These are phyloP conservation scores for Phylloporus sp. DNA, from an alignment of 768 basidiomycete genomes.

Conservation along the genomic window DNA sequence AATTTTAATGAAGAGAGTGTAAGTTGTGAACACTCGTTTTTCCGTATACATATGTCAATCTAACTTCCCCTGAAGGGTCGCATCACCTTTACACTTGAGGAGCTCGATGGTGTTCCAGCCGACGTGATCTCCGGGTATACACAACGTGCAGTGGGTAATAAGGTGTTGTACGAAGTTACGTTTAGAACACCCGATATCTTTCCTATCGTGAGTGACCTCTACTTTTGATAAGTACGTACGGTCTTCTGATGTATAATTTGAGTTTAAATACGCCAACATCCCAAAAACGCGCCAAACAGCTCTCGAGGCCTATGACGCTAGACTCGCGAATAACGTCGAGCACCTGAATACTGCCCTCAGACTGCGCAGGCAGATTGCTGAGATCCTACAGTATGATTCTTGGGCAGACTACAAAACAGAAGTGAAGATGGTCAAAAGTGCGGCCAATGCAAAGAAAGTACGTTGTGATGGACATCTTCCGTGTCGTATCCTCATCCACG, in stretches of 20 bases:
- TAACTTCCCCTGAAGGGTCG: slow-evolving; percentile 41
- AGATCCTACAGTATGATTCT: slow-evolving; percentile 65
- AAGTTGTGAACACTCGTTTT: slow-evolving; percentile 8
- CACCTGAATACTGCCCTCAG: slow-evolving; percentile 64
- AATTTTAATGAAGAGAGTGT: slow-evolving; percentile 90
- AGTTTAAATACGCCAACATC: slow-evolving; percentile 80
- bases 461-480: slow-evolving; percentile 3
- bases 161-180: slow-evolving; percentile 66
- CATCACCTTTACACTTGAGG: slow-evolving; percentile 63
- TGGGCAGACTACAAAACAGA: slow-evolving; percentile 88
- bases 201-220: slow-evolving; percentile 52
- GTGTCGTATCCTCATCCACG: background rate
- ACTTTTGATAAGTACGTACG: background rate
- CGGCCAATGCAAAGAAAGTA: slow-evolving; percentile 55
- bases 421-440: slow-evolving; percentile 80
- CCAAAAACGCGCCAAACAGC: slow-evolving; percentile 66
- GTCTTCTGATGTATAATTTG: slow-evolving; percentile 2
- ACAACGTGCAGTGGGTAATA: slow-evolving; percentile 55
- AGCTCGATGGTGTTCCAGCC: slow-evolving; percentile 76
- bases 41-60: background rate
- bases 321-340: slow-evolving; percentile 66
- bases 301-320: slow-evolving; percentile 62
- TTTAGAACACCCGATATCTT: slow-evolving; percentile 83
- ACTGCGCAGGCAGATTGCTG: slow-evolving; percentile 67
- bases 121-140: slow-evolving; percentile 78